Base-by-base conservation (phyloP, 805 yeast species). In the Spathaspora hagerdaliae region DNA sequence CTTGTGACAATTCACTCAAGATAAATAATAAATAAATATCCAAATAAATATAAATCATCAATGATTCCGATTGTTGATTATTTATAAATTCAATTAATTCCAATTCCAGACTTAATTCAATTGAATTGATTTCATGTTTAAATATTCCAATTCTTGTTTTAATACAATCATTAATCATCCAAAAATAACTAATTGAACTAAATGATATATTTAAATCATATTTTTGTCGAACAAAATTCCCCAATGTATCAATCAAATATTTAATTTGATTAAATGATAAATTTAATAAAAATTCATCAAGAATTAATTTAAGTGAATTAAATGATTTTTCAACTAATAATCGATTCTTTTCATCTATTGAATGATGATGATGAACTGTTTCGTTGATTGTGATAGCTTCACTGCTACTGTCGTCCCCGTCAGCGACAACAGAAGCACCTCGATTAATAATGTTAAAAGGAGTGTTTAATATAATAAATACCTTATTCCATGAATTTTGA, bases 111-210 rank as follows among this genome's bases (percentile, higher is more conserved):
- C 31, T 27, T n/a, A 24, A 26, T 37, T 8, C 39, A 27, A 27
- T 27, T 32, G 27, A 10, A 44, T 31, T 26, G 26, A 19, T 37
- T 9, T 42, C 41, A 10, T 26, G 19, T 3, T 41, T 26, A 27
- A 35, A 36, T n/a, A 41, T 31, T 3, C 26, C 15, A 19, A 54
- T 53, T 42, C 59, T 55, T 10, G 58, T 51, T 41, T 64, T 65
- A 32, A 71, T 64, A 47, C 82, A 81, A 56, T 94, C 98, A 54
- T 97, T 87, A 3, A 94, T 80, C 12, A 86, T 63, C 98, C 98
- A 92, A 57, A 90, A 91, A 53, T 90, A 86, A 53, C 96, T 87
- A 7, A 90, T 86, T 0, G 97, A 83, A 41, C 96, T 87, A 59
- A 92, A 90, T 0, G 97, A 87, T 15, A 89, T 87, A 60, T 92